A percentile compares a stretch with the other conserved stretches of the same genome.
Conservation (phyloP, 441 rosid species). For the Eutrema salsugineum region DNA sequence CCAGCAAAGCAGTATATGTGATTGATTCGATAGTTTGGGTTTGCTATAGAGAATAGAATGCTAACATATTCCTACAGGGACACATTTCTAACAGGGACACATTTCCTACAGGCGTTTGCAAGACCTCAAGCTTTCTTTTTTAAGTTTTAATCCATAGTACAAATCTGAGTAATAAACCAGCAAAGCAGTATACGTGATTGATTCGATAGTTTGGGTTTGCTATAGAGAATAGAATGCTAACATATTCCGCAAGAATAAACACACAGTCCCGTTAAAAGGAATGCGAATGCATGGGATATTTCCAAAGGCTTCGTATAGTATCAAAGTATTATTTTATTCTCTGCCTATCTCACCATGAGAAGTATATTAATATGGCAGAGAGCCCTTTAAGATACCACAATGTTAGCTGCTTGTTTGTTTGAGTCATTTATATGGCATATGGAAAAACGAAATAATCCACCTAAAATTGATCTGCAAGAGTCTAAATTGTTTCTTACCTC, state of each 20-base stretch:
- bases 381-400: background rate
- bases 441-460: background rate
- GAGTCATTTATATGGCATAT: background rate
- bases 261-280: background rate
- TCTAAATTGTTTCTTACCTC: slow-evolving; percentile 52
- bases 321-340: background rate
- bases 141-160: no score
- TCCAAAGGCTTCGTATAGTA: background rate
- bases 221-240: background rate
- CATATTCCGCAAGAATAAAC: background rate
- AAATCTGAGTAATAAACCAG: no score
- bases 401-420: background rate
- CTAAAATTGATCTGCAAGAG: background rate
- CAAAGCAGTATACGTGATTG: no score
- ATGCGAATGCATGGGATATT: background rate
- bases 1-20: no score
- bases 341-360: no score
- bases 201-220: no score
- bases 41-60: background rate
- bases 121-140: background rate
- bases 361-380: no score
- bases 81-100: background rate
- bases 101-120: background rate
- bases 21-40: no score
- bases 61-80: background rate